Conservation (phyloP, 2,329 filamentous ascomycete species). For the Colletotrichum salicis region DNA sequence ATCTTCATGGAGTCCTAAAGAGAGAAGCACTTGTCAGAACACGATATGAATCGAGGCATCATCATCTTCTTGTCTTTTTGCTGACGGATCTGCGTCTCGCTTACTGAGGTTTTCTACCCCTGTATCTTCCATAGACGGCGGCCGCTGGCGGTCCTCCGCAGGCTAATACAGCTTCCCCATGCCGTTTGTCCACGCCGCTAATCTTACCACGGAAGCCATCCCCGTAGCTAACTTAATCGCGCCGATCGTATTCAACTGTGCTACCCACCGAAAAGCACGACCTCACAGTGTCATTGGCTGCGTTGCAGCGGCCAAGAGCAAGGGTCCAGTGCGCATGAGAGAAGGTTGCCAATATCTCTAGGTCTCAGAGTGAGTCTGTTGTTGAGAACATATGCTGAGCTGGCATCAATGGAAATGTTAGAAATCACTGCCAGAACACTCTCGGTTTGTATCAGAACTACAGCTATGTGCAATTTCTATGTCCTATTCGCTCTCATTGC, state of each 20-base stretch:
- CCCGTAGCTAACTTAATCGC: conserved; percentile 1
- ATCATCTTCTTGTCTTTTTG: neutral
- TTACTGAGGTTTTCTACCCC: neutral
- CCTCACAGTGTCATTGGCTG: neutral
- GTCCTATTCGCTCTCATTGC: too few relatives aligned
- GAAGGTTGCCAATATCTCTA: too few relatives aligned
- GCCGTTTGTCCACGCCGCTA: conserved; percentile 1
- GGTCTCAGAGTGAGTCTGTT: too few relatives aligned
- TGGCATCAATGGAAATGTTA: too few relatives aligned
- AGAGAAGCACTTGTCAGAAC: neutral
- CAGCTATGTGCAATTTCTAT: too few relatives aligned
- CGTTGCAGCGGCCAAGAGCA: neutral
- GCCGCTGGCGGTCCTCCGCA: neutral
- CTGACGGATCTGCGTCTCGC: neutral
- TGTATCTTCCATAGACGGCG: neutral
- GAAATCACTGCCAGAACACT: too few relatives aligned
- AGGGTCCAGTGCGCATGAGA: too few relatives aligned
- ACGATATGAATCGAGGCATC: neutral
- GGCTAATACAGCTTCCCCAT: neutral
- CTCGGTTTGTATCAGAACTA: too few relatives aligned
- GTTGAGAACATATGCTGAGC: too few relatives aligned
- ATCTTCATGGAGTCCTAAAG: neutral
- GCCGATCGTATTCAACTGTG: neutral
- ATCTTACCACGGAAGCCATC: neutral
- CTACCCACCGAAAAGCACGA: neutral